Conservation (phyloP, 116 monocot genomes). For the Papilionanthe hybrid region DNA sequence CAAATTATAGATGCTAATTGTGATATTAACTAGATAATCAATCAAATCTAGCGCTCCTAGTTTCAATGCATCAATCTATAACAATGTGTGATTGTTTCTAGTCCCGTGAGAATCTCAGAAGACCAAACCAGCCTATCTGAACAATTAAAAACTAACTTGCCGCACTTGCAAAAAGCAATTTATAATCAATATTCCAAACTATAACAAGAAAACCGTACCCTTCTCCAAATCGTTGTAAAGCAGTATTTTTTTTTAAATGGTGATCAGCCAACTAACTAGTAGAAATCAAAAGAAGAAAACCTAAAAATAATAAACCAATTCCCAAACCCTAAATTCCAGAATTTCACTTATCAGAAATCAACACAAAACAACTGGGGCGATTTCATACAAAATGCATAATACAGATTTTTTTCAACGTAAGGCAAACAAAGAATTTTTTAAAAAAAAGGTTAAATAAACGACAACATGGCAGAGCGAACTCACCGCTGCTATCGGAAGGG, state of each 20-base stretch:
- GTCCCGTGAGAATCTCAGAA: neutral
- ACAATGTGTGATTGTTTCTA: neutral
- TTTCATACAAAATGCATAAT: neutral
- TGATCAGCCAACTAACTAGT: neutral
- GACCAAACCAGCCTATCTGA: neutral
- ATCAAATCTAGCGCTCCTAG: neutral
- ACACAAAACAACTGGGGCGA: neutral
- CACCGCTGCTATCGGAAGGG: conserved; percentile 13
- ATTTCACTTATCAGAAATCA: neutral
- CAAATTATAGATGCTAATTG: neutral
- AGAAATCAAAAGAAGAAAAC: neutral
- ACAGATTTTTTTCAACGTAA: neutral
- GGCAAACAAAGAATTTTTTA: neutral
- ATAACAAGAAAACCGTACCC: neutral
- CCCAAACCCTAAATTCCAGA: neutral
- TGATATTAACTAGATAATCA: neutral
- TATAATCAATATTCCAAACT: neutral
- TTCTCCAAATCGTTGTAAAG: neutral
- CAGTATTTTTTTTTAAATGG: neutral
- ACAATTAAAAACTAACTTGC: neutral
- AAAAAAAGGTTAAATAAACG: neutral
- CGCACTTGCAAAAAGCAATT: neutral
- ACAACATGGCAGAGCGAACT: neutral
- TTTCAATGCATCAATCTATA: neutral
- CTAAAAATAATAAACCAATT: neutral